These are phyloP conservation scores for Pyricularia sp. DNA, from an alignment of 2,329 filamentous ascomycete species.

Conservation along the genomic window DNA sequence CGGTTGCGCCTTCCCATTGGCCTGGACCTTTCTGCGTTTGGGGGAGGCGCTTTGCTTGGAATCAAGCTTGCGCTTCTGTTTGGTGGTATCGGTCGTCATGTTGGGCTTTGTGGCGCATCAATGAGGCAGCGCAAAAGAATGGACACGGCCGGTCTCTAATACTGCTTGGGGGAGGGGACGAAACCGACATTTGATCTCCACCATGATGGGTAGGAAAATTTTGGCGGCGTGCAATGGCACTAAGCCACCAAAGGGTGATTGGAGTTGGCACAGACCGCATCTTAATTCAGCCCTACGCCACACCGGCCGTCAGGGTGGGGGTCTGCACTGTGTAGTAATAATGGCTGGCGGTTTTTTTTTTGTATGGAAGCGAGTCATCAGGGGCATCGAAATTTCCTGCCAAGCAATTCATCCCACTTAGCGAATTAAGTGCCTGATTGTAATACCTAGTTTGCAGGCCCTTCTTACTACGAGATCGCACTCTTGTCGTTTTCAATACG, in stretches of 20 bases:
- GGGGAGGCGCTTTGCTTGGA: conserved; percentile 6
- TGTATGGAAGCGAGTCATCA: neutral
- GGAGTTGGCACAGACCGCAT: conserved; percentile 16
- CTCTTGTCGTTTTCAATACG: neutral
- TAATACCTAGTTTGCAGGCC: neutral
- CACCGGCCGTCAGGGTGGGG: conserved; percentile 3
- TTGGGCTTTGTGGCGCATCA: neutral
- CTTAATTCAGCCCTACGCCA: conserved; percentile 18
- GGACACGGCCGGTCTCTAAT: neutral
- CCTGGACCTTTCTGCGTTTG: conserved; percentile 17
- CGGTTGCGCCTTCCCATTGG: conserved; percentile 3
- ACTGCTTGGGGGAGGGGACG: neutral
- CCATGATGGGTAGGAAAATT: conserved; percentile 6
- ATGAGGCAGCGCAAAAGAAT: neutral
- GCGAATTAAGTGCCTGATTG: neutral
- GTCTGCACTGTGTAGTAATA: neutral
- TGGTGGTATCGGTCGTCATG: conserved; percentile 9
- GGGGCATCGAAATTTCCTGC: neutral
- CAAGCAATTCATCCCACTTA: neutral
- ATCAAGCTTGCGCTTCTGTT: conserved; percentile 18
- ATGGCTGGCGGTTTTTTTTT: neutral
- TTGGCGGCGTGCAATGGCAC: conserved; percentile 5
- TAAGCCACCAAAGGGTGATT: neutral
- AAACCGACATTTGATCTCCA: neutral
- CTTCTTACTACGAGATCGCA: neutral